A percentile compares a stretch with the other conserved stretches of the same genome.
Evolutionary conservation across 2,329 filamentous ascomycete genomes (phyloP).

Genomic region (Talaromyces sp.): DNA sequence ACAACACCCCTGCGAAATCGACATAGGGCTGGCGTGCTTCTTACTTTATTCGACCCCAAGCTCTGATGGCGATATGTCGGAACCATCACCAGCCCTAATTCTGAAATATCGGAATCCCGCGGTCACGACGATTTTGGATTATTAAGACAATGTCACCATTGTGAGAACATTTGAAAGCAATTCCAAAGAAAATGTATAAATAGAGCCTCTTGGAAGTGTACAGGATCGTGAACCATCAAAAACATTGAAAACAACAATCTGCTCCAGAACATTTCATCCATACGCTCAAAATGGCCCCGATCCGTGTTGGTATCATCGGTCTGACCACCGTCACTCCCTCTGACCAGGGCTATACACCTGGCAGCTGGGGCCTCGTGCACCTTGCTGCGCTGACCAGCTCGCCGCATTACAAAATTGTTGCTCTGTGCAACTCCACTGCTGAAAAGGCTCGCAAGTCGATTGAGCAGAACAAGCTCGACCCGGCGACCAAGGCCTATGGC

Average conservation of each 20-base stretch:
- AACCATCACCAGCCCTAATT: background rate
- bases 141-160: background rate
- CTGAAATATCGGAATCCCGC: background rate
- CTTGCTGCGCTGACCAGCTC: slow-evolving; percentile 3
- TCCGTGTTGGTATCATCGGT: slow-evolving; percentile 10
- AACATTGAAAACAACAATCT: background rate
- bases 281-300: slow-evolving; percentile 5
- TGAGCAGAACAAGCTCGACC: slow-evolving; percentile 7
- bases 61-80: background rate
- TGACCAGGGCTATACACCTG: slow-evolving; percentile 2
- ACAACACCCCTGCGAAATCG: background rate
- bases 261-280: background rate
- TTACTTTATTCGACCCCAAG: background rate
- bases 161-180: background rate
- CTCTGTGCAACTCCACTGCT: slow-evolving; percentile 8
- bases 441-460: slow-evolving; percentile 10
- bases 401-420: slow-evolving; percentile 10
- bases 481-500: slow-evolving; percentile 10
- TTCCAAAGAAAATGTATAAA: background rate
- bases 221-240: background rate
- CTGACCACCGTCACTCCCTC: slow-evolving; percentile 4
- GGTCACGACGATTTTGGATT: background rate
- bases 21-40: background rate
- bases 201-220: background rate
- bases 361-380: slow-evolving; percentile 9